Percentiles rank a stretch among this genome's conserved stretches.
Conservation (phyloP, 2,329 filamentous ascomycete species). For the Ceratocystis albifundus region DNA sequence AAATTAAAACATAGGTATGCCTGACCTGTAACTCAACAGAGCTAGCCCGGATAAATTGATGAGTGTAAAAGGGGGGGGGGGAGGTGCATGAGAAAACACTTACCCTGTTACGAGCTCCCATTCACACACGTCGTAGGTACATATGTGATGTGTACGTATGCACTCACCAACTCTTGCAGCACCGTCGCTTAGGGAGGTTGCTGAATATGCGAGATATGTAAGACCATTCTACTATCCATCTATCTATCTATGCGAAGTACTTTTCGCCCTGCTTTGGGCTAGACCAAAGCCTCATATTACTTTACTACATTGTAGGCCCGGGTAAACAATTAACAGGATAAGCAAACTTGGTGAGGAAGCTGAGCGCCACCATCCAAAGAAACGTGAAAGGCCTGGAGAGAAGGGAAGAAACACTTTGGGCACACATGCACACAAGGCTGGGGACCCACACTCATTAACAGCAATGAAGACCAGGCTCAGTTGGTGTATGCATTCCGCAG, state of each 20-base stretch:
- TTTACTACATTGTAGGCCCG: neutral
- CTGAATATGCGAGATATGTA: neutral
- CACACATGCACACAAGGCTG: neutral
- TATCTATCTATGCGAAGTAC: neutral
- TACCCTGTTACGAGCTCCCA: neutral
- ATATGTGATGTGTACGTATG: neutral
- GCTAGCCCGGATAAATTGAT: neutral
- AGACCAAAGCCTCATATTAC: neutral
- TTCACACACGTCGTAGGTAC: neutral
- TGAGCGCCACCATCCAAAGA: slow-evolving; percentile 1
- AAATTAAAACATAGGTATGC: neutral
- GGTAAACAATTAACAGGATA: neutral
- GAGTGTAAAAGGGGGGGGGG: neutral
- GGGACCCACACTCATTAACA: too few relatives aligned
- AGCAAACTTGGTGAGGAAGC: neutral
- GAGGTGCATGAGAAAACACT: neutral
- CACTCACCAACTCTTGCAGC: neutral
- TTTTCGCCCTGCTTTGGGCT: neutral
- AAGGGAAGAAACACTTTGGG: neutral
- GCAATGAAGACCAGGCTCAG: too few relatives aligned
- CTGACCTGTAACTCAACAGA: neutral
- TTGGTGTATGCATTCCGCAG: too few relatives aligned
- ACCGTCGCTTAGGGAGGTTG: neutral
- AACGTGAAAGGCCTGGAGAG: neutral
- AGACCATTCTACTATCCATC: neutral